Evolutionary conservation across 2,329 filamentous ascomycete species (phyloP).

Genomic region (Cordyceps farinosa): DNA sequence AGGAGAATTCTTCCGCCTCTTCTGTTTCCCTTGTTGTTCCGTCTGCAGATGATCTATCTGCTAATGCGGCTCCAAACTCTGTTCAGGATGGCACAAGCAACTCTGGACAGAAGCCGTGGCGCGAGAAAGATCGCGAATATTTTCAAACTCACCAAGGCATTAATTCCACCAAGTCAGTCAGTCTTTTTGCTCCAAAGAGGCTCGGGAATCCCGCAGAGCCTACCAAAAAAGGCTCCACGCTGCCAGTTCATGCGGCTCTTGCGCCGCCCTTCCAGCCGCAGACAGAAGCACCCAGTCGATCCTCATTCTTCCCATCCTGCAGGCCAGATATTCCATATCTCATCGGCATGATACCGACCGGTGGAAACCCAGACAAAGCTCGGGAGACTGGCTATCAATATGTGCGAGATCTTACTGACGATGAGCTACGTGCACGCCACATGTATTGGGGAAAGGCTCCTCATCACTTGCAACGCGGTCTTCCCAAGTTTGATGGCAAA

Average conservation of each 20-base stretch:
- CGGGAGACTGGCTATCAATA: conserved; percentile 51
- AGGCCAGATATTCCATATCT: conserved; percentile 47
- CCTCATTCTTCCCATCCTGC: not conserved
- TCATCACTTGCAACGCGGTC: conserved; percentile 45
- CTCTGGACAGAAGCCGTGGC: conserved; percentile 15
- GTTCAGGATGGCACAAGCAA: not conserved
- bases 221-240: conserved; percentile 33
- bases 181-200: conserved; percentile 22
- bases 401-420: conserved; percentile 52
- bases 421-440: conserved; percentile 56
- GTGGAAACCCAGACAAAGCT: conserved; percentile 39
- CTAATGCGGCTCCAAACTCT: not conserved
- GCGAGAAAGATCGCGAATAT: conserved; percentile 18
- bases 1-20: conserved; percentile 23
- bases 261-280: conserved; percentile 47
- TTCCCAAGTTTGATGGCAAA: conserved; percentile 63
- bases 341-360: conserved; percentile 48
- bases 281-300: conserved; percentile 4
- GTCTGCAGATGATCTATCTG: conserved; percentile 19
- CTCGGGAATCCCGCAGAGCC: conserved; percentile 25
- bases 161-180: conserved; percentile 29
- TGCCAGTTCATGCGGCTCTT: conserved; percentile 46
- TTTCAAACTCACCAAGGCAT: conserved; percentile 25
- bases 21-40: conserved; percentile 6
- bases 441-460: conserved; percentile 60